phyloP scores from a whole-genome alignment of 345 rosid species.

The Hibiscus trionum region DNA sequence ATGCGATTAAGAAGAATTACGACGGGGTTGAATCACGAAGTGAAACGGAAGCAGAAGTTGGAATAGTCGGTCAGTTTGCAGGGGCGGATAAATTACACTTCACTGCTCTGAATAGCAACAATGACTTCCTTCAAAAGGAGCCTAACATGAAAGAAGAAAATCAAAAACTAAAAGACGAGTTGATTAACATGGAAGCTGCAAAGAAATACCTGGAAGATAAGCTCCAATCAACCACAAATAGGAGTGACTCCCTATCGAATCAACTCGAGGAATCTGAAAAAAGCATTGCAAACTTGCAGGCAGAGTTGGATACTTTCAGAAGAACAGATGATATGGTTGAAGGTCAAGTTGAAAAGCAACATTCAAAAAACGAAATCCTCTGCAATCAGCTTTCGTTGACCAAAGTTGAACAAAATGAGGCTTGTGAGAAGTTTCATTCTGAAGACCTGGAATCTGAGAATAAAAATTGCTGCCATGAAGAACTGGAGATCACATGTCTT shows the following conservation, averaged over 20 bases:
- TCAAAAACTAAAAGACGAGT: constrained; percentile 22
- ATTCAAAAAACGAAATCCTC: constrained; percentile 26
- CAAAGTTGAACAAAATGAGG: constrained; percentile 30
- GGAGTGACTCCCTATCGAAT: constrained; percentile 20
- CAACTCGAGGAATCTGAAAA: constrained; percentile 37
- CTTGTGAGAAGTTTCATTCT: constrained; percentile 25
- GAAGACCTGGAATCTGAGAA: constrained; percentile 41
- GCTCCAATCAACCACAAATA: constrained; percentile 22
- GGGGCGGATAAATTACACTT: constrained; percentile 29
- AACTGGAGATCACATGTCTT: constrained; percentile 37
- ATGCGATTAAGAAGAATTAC: constrained; percentile 52
- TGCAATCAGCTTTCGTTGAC: constrained; percentile 27
- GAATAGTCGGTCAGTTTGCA: constrained; percentile 24
- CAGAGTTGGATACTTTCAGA: constrained; percentile 31
- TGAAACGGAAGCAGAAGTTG: constrained; percentile 59
- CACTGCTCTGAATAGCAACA: constrained; percentile 11
- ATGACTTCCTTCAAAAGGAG: constrained; percentile 17
- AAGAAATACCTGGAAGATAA: constrained; percentile 25
- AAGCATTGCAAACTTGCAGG: constrained; percentile 25
- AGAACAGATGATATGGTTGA: constrained; percentile 26
- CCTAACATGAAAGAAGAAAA: constrained; percentile 26
- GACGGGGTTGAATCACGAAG: constrained; percentile 63
- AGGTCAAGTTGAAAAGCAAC: constrained; percentile 34
- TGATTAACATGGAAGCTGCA: constrained; percentile 18
- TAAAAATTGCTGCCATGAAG: constrained; percentile 35